phyloP scores from a whole-genome alignment of 1,284 basidiomycete species.

The Mycosarcoma maydis region DNA sequence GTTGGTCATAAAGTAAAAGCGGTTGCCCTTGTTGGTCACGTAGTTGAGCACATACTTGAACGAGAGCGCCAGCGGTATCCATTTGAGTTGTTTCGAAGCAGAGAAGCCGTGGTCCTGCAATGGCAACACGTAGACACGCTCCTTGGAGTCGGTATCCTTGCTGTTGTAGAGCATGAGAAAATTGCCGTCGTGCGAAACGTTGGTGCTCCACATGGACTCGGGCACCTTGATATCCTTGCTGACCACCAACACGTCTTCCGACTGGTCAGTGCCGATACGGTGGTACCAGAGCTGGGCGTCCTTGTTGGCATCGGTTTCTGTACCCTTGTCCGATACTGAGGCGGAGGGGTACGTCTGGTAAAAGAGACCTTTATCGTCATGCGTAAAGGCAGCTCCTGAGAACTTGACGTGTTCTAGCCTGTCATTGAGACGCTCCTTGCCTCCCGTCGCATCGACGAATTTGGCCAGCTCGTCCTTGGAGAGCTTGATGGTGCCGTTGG shows the following conservation, averaged over 20 bases:
- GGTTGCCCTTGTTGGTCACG: conserved; percentile 58
- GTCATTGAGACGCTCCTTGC: conserved; percentile 57
- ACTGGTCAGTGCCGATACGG: conserved; percentile 57
- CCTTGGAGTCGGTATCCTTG: conserved; percentile 63
- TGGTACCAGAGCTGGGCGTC: conserved; percentile 65
- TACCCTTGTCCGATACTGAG: conserved; percentile 58
- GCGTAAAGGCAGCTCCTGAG: conserved; percentile 53
- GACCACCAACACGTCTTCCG: conserved; percentile 59
- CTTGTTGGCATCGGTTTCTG: conserved; percentile 63
- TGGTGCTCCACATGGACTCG: conserved; percentile 57
- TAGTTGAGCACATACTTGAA: conserved; percentile 59
- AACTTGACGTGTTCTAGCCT: conserved; percentile 62
- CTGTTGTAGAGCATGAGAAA: conserved; percentile 56
- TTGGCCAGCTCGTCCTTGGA: conserved; percentile 34
- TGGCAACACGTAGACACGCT: conserved; percentile 50
- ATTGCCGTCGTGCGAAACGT: conserved; percentile 59
- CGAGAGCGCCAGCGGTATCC: conserved; percentile 57
- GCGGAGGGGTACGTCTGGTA: conserved; percentile 61
- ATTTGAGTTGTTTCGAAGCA: conserved; percentile 34
- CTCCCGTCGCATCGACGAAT: conserved; percentile 43
- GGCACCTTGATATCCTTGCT: conserved; percentile 54
- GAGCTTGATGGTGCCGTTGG: conserved; percentile 44
- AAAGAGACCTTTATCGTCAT: conserved; percentile 64
- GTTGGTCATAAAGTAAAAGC: conserved; percentile 65
- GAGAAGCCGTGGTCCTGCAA: conserved; percentile 40